Evolutionary conservation across 257 asterid species (phyloP), one percentile per base, ranked within the genome.

Genomic region (Dorcoceras hygrometricum): DNA sequence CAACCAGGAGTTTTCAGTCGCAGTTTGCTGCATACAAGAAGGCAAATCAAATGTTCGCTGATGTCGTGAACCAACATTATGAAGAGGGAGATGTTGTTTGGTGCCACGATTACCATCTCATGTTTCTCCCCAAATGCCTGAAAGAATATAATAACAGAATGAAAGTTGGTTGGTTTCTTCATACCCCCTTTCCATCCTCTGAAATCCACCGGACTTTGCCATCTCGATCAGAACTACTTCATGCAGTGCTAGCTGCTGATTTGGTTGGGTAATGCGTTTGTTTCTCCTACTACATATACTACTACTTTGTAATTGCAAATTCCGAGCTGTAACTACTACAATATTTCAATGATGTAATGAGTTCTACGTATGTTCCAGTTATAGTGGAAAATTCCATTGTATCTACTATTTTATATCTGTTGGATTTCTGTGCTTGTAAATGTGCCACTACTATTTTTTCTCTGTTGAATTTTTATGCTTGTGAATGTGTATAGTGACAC

Each of bases 121-220:
- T 91, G 98, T 91, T 88, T 80, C 95, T 91, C 29, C 98, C 98
- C 5, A 78, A 87, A 78, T 91, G 82, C 73, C 81, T 91, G 43
- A 91, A 91, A 83, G 88, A 86, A 8, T 63, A 81, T 65, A 88
- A 91, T 67, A 83, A 82, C 71, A 76, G 79, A 71, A 91, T 89
- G 93, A 91, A 91, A 83, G 96, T 91, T 59, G 98, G 98, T 57
- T 91, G 98, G 98, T 91, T 91, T 84, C 83, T 91, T 63, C 98
- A 91, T 77, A 91, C 98, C 12, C 98, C 98, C 43, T 91, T 91
- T 70, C 98, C 98, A 55, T 91, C 98, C 71, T 91, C 96, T 56
- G 98, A 91, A 81, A 91, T 91, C 76, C 98, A 88, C 74, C 82
- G 98, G 72, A 91, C 98, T 34, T 73, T 91, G 78, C 98, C 98